Base-by-base conservation (phyloP, 2,329 filamentous ascomycete species). In the Hypoxylon sp. region DNA sequence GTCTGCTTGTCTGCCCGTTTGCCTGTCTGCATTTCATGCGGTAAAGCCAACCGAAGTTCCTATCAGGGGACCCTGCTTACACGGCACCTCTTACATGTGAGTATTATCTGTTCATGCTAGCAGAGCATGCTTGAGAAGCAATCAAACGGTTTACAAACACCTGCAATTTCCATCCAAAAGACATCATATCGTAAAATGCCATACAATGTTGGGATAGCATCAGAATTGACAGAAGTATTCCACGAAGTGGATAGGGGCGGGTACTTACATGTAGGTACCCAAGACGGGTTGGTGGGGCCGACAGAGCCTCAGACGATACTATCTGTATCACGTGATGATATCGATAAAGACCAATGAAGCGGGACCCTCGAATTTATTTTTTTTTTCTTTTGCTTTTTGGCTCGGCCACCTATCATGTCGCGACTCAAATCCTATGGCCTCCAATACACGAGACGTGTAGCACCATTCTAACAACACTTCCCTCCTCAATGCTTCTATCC, bases 261-360 rank as follows among this genome's bases (percentile, higher is more conserved):
- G 29, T 18, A 45, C 21, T 50, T 53, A 54, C 54, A 50, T 54
- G 50, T 40, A 61, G 58, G 58, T 58, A 54, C 58, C 58, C 46
- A 54, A 61, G 43, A 47, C 46, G 20, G 52, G 48, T 42, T 52
- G 31, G 27, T 15, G 10, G 29, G 18, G 15, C 23, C 33, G 11
- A 23, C 21, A 35, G 31, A 35, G 31, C 15, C 31, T 35, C n/a
- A 35, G 31, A 15, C 11, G 15, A n/a, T 33, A 35, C 15, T 6
- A 3, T 15, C 17, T 26, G 11, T 38, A 38, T 10, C 59, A 62
- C 59, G 59, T 62, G 59, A 56, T 45, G 59, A 62, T 62, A 62
- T 50, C 51, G n/a, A 24, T 29, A 48, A 27, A 15, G n/a, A n/a
- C 29, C 23, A 45, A 18, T 38, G 55, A 58, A 58, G 51, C 10